Base-by-base conservation (phyloP, 2,329 filamentous ascomycete genomes). In the Monosporascus sp. region DNA sequence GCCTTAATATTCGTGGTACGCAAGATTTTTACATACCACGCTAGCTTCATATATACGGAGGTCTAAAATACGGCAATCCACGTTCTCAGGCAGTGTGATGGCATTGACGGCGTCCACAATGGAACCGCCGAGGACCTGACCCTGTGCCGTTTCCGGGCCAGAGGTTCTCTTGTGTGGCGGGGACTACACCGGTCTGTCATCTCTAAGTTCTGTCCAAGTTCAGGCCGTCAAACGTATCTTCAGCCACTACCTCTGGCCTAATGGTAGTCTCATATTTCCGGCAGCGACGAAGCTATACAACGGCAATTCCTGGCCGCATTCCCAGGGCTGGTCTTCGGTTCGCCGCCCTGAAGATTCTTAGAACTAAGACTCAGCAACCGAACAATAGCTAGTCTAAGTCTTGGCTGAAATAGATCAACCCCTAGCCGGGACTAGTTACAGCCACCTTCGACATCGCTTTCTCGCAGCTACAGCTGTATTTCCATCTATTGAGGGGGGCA, bases 221-320 rank as follows among this genome's bases (percentile, higher is more conserved):
- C 57, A 67, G 7, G 75, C 72, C 0, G 74, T 80, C 15, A 66
- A 71, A 39, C 58, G 70, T 1, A 67, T 76, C 17, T 76, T 73
- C 60, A 65, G 65, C 14, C 72, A 73, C 39, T 70, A 77, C 35
- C 67, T 71, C 56, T 72, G 74, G 55, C 66, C 64, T 5, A 65
- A 74, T 35, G 77, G 77, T 24, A 67, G 69, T 4, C 63, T 80
- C 3, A 65, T 79, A n/a, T 80, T 74, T 59, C 77, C 77, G 3
- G 68, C 73, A 7, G 67, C 71, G n/a, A 60, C 57, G 3, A 63
- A 68, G 3, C 58, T 76, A 2, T 72, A 76, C 51, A 67, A 61
- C 24, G 74, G 74, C 27, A 41, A 57, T 2, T 62, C 72, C 1
- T 77, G 74, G 54, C 60, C 64, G 0, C 77, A 74, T 51, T 73